phyloP scores from a whole-genome alignment of 352 stramenopile genomes.

The Phytophthora podocarpi region DNA sequence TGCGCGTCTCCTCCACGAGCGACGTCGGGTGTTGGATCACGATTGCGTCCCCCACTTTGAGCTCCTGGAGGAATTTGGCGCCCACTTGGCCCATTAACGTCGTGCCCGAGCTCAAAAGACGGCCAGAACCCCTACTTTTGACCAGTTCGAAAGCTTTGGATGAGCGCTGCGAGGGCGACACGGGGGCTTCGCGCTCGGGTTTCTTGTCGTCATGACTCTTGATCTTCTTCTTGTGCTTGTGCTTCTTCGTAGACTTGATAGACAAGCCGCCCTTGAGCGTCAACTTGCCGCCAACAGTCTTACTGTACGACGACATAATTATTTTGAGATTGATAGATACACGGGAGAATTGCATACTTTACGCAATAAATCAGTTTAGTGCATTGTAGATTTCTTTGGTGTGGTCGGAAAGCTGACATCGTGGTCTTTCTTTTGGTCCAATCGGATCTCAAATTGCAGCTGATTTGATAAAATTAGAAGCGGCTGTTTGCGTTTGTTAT shows the following conservation, averaged over 20 bases:
- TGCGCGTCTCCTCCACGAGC: conserved; percentile 86
- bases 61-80: conserved; percentile 84
- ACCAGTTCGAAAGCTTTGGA: conserved; percentile 71
- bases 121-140: conserved; percentile 75
- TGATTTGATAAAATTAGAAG: no score
- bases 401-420: no score
- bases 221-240: conserved; percentile 60
- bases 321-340: no score
- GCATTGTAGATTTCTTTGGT: no score
- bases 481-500: no score
- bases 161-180: no score
- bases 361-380: no score
- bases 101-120: conserved; percentile 87
- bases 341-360: no score
- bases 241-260: conserved; percentile 56
- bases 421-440: no score
- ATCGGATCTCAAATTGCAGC: no score
- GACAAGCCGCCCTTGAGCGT: conserved; percentile 87
- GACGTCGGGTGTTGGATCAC: conserved; percentile 90
- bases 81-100: conserved; percentile 86
- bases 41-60: conserved; percentile 83
- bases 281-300: conserved; percentile 80
- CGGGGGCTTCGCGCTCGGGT: conserved; percentile 20
- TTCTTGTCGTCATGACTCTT: conserved; percentile 32
- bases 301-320: conserved; percentile 56